These are phyloP conservation scores for Arabidopsis lyrata DNA, from an alignment of 441 rosid species.

Conservation along the genomic window DNA sequence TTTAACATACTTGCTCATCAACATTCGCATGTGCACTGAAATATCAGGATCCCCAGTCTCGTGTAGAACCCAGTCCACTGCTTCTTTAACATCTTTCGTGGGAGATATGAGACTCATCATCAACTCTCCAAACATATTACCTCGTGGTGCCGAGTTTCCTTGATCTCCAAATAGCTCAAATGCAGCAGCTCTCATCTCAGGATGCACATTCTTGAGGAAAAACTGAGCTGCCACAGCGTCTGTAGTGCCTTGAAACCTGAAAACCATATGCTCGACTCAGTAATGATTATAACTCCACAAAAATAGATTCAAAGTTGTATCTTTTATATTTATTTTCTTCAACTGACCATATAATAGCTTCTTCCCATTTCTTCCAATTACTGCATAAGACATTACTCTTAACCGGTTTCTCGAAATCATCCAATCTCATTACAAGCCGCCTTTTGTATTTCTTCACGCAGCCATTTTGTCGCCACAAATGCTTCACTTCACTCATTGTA, in stretches of 20 bases:
- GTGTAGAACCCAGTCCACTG: conserved; percentile 75
- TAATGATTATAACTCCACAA: conserved; percentile 17
- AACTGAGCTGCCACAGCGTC: conserved; percentile 94
- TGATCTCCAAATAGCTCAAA: conserved; percentile 71
- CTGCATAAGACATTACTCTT: conserved; percentile 83
- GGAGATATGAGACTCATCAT: conserved; percentile 86
- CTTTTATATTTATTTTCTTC: neutral
- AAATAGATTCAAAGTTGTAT: conserved; percentile 1
- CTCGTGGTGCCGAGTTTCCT: conserved; percentile 58
- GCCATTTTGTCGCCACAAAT: conserved; percentile 79
- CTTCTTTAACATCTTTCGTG: conserved; percentile 74
- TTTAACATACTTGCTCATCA: conserved; percentile 70
- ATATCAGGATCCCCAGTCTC: conserved; percentile 79
- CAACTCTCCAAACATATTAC: conserved; percentile 90
- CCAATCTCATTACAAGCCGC: conserved; percentile 80
- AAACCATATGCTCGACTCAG: conserved; percentile 17
- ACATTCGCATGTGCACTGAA: conserved; percentile 91
- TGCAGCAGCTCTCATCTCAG: conserved; percentile 81
- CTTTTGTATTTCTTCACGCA: conserved; percentile 67
- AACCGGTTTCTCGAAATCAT: conserved; percentile 89
- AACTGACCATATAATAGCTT: conserved; percentile 87
- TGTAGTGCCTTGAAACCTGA: conserved; percentile 92
- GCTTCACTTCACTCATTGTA: conserved; percentile 85
- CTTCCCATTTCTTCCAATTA: conserved; percentile 87
- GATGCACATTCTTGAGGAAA: conserved; percentile 84